A percentile compares a stretch with the other conserved stretches of the same genome.
Evolutionary conservation across 2,329 filamentous ascomycete species (phyloP).

Genomic region (Neopestalotiopsis rosae): DNA sequence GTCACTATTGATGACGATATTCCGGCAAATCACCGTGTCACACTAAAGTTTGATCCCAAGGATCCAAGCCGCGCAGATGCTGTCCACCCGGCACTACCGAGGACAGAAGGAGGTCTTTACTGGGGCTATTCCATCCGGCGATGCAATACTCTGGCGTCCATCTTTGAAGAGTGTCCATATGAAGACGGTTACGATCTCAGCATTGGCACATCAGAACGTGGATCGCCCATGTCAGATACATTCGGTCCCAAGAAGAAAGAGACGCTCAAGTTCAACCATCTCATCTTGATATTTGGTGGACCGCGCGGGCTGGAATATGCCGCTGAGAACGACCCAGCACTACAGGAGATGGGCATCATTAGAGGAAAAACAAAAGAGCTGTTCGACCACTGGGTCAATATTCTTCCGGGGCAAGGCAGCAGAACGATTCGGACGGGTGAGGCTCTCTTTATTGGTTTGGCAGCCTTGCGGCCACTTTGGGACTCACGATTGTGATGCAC

Average conservation of each 20-base stretch:
- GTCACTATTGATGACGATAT: conserved; percentile 65
- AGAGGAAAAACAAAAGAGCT: conserved; percentile 70
- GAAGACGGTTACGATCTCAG: conserved; percentile 82
- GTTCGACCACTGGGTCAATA: conserved; percentile 86
- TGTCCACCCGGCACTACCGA: conserved; percentile 71
- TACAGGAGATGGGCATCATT: conserved; percentile 66
- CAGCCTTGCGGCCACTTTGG: conserved; percentile 68
- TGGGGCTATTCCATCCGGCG: conserved; percentile 81
- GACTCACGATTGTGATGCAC: conserved; percentile 27
- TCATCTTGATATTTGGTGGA: conserved; percentile 81
- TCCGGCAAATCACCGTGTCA: conserved; percentile 74
- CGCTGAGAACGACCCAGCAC: conserved; percentile 62
- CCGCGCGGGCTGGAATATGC: conserved; percentile 81
- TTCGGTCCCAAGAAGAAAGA: conserved; percentile 46
- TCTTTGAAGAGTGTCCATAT: conserved; percentile 79
- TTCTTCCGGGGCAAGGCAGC: conserved; percentile 81
- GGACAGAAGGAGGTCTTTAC: conserved; percentile 80
- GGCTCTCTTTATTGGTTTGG: conserved; percentile 78
- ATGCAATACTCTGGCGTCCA: conserved; percentile 68
- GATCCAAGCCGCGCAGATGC: conserved; percentile 57
- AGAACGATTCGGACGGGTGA: conserved; percentile 85
- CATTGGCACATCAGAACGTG: conserved; percentile 83
- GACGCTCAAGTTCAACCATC: conserved; percentile 64
- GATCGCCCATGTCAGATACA: conserved; percentile 54
- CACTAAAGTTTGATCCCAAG: conserved; percentile 66